phyloP scores from a whole-genome alignment of 2,329 filamentous ascomycete species.

The Cladosporium sp. region DNA sequence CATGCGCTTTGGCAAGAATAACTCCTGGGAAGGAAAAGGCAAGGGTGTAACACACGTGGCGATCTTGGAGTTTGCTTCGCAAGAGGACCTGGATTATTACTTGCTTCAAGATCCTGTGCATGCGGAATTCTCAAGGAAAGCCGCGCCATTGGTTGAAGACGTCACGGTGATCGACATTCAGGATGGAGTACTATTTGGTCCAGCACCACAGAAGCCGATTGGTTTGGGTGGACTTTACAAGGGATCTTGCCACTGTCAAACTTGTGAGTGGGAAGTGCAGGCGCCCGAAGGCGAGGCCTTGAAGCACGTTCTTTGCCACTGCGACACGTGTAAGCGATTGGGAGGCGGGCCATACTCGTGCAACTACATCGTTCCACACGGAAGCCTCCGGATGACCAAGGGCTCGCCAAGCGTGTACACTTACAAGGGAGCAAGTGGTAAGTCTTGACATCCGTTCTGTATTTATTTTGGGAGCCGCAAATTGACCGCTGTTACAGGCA shows the following conservation, averaged over 20 bases:
- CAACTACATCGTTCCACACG: conserved; percentile 33
- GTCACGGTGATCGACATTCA: conserved; percentile 32
- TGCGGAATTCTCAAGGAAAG: conserved; percentile 26
- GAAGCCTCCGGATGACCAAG: conserved; percentile 25
- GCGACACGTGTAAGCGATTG: conserved; percentile 34
- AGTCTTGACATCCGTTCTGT: neutral
- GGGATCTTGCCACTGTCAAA: conserved; percentile 33
- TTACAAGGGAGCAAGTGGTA: conserved; percentile 31
- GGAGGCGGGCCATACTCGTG: conserved; percentile 34
- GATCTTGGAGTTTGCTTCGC: conserved; percentile 31
- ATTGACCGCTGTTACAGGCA: conserved; percentile 18
- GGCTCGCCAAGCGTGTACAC: conserved; percentile 29
- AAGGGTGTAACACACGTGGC: conserved; percentile 36
- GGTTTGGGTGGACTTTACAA: conserved; percentile 14
- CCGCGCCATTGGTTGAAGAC: conserved; percentile 31
- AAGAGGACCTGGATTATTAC: conserved; percentile 34
- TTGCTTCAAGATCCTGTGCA: conserved; percentile 31
- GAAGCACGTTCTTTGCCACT: conserved; percentile 35
- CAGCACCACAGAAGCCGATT: conserved; percentile 21
- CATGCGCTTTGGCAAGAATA: conserved; percentile 33
- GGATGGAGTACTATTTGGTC: conserved; percentile 32
- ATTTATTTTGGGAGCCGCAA: neutral
- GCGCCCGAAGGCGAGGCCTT: conserved; percentile 15
- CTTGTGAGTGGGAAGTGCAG: conserved; percentile 26
- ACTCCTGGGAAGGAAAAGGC: conserved; percentile 29